Percentiles rank a stretch among this genome's conserved stretches.
These are phyloP conservation scores for Botrytis hyacinthi DNA, from an alignment of 2,329 filamentous ascomycete species.

Conservation along the genomic window DNA sequence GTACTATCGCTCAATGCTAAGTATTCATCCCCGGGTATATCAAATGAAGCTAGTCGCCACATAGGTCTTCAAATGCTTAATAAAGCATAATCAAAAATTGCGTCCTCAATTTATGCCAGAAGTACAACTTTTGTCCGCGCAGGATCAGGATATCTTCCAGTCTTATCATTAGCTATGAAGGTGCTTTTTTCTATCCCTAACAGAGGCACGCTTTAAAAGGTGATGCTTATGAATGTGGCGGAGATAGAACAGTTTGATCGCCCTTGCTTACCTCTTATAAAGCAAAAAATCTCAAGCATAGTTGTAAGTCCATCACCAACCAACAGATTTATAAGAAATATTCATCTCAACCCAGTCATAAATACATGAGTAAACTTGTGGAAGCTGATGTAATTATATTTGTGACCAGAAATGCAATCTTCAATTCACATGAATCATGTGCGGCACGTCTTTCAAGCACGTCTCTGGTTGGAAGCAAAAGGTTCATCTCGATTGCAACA, in stretches of 20 bases:
- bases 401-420: conserved; percentile 42
- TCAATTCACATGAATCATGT: conserved; percentile 41
- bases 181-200: conserved; percentile 42
- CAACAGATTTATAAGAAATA: conserved; percentile 38
- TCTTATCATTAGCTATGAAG: conserved; percentile 31
- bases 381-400: conserved; percentile 43
- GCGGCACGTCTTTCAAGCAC: conserved; percentile 39
- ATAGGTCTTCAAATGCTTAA: conserved; percentile 30
- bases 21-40: conserved; percentile 34
- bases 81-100: conserved; percentile 30
- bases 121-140: conserved; percentile 45
- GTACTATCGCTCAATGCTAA: conserved; percentile 41
- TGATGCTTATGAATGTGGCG: conserved; percentile 43
- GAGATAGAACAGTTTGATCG: conserved; percentile 37
- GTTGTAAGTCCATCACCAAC: conserved; percentile 36
- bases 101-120: conserved; percentile 40
- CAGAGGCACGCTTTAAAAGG: conserved; percentile 38
- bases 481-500: conserved; percentile 43
- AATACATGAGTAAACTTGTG: background rate
- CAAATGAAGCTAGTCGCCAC: conserved; percentile 29
- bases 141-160: conserved; percentile 36
- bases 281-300: conserved; percentile 34
- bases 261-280: conserved; percentile 40
- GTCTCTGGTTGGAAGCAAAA: conserved; percentile 30
- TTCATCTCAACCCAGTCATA: background rate